Conservation (phyloP, 305 asterid species). For the Solanum aculeatissimum region DNA sequence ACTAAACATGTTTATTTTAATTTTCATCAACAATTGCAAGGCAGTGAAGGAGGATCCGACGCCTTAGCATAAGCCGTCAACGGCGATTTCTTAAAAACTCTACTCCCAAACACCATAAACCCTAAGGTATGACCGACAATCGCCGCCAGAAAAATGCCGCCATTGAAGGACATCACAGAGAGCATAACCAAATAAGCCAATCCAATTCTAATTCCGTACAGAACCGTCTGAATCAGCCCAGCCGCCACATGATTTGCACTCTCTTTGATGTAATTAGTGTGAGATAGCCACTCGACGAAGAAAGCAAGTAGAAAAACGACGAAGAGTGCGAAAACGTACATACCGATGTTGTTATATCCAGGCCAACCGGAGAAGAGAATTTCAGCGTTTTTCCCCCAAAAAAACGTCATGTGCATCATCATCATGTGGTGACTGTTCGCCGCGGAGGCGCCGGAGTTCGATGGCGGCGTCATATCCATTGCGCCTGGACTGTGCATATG, state of each 20-base stretch:
- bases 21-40: not conserved
- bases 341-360: conserved; percentile 32
- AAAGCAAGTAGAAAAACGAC: not conserved
- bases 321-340: not conserved
- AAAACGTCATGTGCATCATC: conserved; percentile 75
- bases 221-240: conserved; percentile 21
- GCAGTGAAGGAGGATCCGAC: conserved; percentile 8
- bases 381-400: conserved; percentile 57
- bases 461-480: not conserved
- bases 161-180: conserved; percentile 50
- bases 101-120: conserved; percentile 31
- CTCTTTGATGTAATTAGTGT: conserved; percentile 10
- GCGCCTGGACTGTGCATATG: not conserved
- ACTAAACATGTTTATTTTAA: not conserved
- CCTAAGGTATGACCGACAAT: conserved; percentile 38
- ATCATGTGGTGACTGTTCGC: conserved; percentile 10
- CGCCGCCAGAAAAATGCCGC: conserved; percentile 38
- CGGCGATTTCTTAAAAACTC: conserved; percentile 9
- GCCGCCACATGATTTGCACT: not conserved
- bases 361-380: conserved; percentile 63
- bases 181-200: conserved; percentile 54
- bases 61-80: conserved; percentile 1
- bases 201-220: conserved; percentile 37
- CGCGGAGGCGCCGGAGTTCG: not conserved
- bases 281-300: not conserved